These are phyloP conservation scores for Myxozyma neotropica DNA, from an alignment of 805 yeast genomes.

Conservation along the genomic window DNA sequence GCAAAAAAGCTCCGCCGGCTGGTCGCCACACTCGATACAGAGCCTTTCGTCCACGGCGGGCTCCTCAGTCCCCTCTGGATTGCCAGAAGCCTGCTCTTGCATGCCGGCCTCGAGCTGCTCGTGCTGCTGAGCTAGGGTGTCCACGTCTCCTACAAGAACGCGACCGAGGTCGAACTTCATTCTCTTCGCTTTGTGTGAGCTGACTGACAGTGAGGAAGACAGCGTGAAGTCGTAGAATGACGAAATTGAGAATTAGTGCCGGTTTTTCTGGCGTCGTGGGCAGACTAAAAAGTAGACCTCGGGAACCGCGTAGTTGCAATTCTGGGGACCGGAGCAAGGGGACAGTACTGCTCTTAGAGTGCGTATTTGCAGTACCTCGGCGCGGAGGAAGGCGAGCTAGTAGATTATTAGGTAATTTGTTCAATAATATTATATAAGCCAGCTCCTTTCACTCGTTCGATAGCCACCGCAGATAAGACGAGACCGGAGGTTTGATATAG, in stretches of 20 bases:
- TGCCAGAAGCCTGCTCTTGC: slow-evolving; percentile 5
- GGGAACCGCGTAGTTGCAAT: neutral
- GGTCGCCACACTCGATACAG: slow-evolving; percentile 75
- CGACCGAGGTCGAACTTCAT: slow-evolving; percentile 28
- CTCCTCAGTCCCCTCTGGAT: slow-evolving; percentile 10
- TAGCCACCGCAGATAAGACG: no score
- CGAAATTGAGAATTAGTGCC: no score
- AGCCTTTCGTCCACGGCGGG: slow-evolving; percentile 35
- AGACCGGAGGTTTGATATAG: no score
- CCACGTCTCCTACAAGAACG: slow-evolving; percentile 27
- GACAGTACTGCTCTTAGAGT: neutral
- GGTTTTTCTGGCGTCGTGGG: neutral
- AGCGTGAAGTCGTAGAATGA: neutral
- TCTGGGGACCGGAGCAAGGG: neutral
- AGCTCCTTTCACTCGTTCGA: no score
- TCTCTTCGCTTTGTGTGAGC: slow-evolving; percentile 1
- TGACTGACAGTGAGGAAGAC: neutral
- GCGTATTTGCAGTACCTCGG: neutral
- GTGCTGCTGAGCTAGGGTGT: slow-evolving; percentile 19
- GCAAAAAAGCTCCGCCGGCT: slow-evolving; percentile 68
- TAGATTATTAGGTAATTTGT: no score
- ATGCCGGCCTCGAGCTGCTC: slow-evolving; percentile 12
- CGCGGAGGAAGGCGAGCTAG: no score
- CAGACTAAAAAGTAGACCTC: neutral
- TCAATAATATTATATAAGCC: no score